A percentile compares a stretch with the other conserved stretches of the same genome.
phyloP scores from a whole-genome alignment of 768 basidiomycete species.

The Calocera cornea region DNA sequence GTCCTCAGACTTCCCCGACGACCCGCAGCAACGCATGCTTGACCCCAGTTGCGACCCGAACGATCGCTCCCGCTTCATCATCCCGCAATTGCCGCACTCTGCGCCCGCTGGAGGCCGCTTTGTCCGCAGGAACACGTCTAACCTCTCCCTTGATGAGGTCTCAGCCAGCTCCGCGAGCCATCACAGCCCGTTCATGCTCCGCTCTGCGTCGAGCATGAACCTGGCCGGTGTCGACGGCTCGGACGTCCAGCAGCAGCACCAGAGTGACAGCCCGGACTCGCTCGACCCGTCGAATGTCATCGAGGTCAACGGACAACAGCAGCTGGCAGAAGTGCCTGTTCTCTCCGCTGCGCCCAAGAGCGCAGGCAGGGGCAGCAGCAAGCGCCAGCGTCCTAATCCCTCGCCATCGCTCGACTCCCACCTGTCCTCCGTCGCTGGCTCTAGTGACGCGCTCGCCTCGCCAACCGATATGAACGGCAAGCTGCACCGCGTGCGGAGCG shows the following conservation, averaged over 20 bases:
- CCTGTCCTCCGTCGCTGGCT: not conserved
- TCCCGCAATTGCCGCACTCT: not conserved
- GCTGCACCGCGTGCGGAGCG: conserved; percentile 48
- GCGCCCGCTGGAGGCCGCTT: not conserved
- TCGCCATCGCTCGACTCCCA: conserved; percentile 12
- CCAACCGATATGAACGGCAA: conserved; percentile 22
- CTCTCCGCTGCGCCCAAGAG: not conserved
- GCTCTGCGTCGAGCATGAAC: not conserved
- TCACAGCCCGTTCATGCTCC: not conserved
- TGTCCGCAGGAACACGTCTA: not conserved
- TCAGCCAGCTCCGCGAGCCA: not conserved
- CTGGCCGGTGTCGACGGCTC: not conserved
- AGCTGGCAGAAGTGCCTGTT: not conserved
- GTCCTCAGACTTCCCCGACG: conserved; percentile 32
- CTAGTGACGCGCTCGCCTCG: conserved; percentile 3
- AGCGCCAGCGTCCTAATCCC: conserved; percentile 41
- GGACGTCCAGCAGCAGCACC: not conserved
- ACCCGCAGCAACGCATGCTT: not conserved
- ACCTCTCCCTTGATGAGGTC: not conserved
- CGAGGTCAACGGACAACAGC: not conserved
- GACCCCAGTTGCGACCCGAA: not conserved
- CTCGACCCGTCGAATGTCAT: not conserved
- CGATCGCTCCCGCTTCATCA: not conserved
- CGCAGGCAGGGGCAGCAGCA: conserved; percentile 16
- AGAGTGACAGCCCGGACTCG: not conserved